Evolutionary conservation across 768 basidiomycete species (phyloP), one percentile per base, ranked within the genome.

Genomic region (Auricularia cornea): DNA sequence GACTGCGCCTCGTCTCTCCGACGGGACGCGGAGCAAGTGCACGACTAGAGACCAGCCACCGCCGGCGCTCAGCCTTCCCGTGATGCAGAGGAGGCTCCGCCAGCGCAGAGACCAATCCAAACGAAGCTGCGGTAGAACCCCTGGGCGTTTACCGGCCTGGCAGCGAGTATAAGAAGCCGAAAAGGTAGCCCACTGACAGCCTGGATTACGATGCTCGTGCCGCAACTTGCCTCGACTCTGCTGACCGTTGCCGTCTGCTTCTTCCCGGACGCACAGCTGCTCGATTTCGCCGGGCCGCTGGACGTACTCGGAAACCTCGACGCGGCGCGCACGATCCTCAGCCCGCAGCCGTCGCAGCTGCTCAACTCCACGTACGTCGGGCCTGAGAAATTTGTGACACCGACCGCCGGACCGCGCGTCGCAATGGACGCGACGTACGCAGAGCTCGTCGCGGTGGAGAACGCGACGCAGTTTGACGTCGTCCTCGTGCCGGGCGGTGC

Each of bases 251-350:
- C 51, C 51, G 51, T 52, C 51, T 52, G 51, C 51, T 28, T 52
- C 51, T 52, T 52, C 51, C 51, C 20, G 28, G 51, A 28, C 51
- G 51, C 51, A n/a, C 51, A 52, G 51, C 51, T 52, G 66, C 20
- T 72, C 30, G 76, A 77, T 63, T 77, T 69, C 64, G 69, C 72
- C 65, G 74, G 73, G 3, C 70, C 75, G 23, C 64, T 76, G 23
- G 73, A 75, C 62, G 64, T 74, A 0, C 64, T 77, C n/a, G 66
- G 68, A 10, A 14, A 14, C 51, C 51, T 38, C 18, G 18, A 31
- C 28, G 6, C 20, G 6, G 16, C 57, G 33, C n/a, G 20, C 54
- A 52, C 51, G 10, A 28, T 28, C 28, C 28, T 52, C 51, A 28
- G 20, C 12, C 28, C 28, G 10, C 12, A 11, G 51, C 51, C 51